A percentile compares a stretch with the other conserved stretches of the same genome.
Evolutionary conservation across 2,329 filamentous ascomycete genomes (phyloP).

Genomic region (Claviceps cyperi): DNA sequence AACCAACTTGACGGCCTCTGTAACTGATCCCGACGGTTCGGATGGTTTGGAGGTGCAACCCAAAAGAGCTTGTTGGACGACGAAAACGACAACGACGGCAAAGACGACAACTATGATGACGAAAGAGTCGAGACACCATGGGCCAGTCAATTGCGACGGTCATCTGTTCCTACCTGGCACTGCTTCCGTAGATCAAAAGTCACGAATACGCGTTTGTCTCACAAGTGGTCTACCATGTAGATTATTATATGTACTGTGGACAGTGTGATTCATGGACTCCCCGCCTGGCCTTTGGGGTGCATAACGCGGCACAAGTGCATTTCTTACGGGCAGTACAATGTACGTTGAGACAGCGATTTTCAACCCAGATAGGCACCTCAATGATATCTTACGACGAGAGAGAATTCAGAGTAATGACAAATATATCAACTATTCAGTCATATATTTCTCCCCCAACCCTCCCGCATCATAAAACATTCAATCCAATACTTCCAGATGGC

Average conservation of each 20-base stretch:
- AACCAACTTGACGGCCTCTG: no score
- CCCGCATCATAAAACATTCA: no score
- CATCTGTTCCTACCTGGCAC: not conserved
- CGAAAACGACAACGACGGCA: no score
- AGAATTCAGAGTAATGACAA: conserved; percentile 2
- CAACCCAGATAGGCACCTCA: no score
- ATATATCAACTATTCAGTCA: conserved; percentile 1
- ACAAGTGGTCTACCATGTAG: not conserved
- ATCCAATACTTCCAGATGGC: not conserved
- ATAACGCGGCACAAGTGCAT: no score
- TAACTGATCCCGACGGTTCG: no score
- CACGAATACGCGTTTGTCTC: not conserved
- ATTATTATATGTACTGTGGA: not conserved
- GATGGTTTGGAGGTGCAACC: no score
- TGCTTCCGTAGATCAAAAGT: not conserved
- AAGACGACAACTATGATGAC: not conserved
- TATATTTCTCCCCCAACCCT: not conserved
- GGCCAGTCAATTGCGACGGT: not conserved
- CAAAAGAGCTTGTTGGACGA: no score
- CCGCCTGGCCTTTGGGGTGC: not conserved
- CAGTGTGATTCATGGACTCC: not conserved
- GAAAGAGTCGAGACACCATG: not conserved
- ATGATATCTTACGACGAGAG: not conserved
- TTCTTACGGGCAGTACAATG: no score
- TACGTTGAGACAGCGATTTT: no score